These are phyloP conservation scores for Brassica rapa DNA, from an alignment of 345 rosid species.

Conservation along the genomic window DNA sequence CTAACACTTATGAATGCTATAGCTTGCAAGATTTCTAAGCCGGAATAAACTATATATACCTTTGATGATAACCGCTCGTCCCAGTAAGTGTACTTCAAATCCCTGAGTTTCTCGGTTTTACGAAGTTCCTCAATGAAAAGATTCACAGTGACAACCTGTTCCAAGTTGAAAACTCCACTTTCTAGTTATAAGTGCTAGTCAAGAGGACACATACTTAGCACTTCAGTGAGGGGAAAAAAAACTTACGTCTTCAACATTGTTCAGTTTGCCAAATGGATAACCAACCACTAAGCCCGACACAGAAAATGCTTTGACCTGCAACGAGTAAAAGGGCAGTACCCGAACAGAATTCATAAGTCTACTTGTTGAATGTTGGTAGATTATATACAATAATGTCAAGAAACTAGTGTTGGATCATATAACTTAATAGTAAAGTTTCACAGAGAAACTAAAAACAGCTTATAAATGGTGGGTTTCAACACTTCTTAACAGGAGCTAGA, in stretches of 20 bases:
- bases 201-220: conserved; percentile 3
- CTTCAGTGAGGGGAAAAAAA: not conserved
- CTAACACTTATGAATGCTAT: not conserved
- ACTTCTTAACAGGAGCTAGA: not conserved
- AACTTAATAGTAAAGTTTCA: not conserved
- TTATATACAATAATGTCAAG: conserved; percentile 2
- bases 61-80: conserved; percentile 70
- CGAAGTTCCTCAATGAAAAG: conserved; percentile 65
- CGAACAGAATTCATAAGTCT: not conserved
- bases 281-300: conserved; percentile 75
- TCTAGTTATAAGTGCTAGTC: conserved; percentile 7
- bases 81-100: conserved; percentile 69
- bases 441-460: not conserved
- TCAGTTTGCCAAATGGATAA: conserved; percentile 53
- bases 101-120: conserved; percentile 56
- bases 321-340: not conserved
- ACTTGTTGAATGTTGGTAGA: not conserved
- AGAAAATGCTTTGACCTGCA: conserved; percentile 67
- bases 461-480: not conserved
- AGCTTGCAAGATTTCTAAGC: not conserved
- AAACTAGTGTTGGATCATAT: conserved; percentile 18
- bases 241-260: conserved; percentile 47
- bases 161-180: conserved; percentile 18
- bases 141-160: conserved; percentile 58
- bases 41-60: conserved; percentile 46